Conservation (phyloP, 2,329 filamentous ascomycete genomes). For the Alternaria sp. region DNA sequence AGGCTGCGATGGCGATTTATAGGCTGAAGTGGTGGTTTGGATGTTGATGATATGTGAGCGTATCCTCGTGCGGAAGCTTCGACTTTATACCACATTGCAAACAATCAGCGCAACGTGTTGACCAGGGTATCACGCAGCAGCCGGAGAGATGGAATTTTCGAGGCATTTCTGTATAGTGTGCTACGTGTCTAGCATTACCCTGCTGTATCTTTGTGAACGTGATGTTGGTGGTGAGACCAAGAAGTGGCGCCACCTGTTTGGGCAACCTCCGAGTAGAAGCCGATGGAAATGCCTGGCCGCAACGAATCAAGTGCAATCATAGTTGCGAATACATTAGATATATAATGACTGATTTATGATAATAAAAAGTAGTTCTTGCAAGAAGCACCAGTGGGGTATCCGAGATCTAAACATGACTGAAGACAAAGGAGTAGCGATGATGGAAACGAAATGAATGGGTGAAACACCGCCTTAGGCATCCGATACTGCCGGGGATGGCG, state of each 20-base stretch:
- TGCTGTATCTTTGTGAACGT: neutral
- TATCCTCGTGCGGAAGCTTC: neutral
- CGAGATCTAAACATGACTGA: neutral
- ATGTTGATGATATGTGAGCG: neutral
- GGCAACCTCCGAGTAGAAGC: neutral
- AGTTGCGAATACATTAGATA: neutral
- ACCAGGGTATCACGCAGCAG: neutral
- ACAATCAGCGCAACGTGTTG: neutral
- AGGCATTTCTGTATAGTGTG: neutral
- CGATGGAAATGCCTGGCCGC: neutral
- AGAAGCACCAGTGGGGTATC: neutral
- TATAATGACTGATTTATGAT: neutral
- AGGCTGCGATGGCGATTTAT: neutral
- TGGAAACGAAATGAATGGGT: neutral
- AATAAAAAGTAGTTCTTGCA: neutral
- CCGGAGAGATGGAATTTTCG: neutral
- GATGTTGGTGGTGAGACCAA: constrained; percentile 9
- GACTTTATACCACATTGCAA: neutral
- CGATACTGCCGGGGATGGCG: constrained; percentile 37
- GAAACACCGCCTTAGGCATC: constrained; percentile 20
- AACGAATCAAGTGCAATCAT: neutral
- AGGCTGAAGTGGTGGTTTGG: neutral
- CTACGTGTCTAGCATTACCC: neutral
- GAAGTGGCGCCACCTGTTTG: constrained; percentile 4
- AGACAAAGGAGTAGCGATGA: neutral